Base-by-base conservation (phyloP, 495 filamentous ascomycete genomes). In the Astrothelium subdiscretum region DNA sequence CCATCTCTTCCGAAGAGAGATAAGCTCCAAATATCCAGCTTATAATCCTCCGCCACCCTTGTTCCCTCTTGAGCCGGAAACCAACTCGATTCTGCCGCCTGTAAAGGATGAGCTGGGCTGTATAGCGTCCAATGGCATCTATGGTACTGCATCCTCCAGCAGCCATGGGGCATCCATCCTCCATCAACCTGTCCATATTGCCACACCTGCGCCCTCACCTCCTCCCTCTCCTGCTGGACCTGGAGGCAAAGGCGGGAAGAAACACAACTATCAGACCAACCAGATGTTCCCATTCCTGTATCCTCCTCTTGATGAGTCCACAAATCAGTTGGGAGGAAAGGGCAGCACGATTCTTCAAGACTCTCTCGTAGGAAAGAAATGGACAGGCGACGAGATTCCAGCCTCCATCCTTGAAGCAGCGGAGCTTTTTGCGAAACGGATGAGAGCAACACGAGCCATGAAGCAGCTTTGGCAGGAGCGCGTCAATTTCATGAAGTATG, bases 181-280 rank as follows among this genome's bases (percentile, higher is more conserved):
- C 6, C 86, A 97, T 69, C 91, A 97, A 68, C 89, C 94, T 5
- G 94, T 98, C 27, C 94, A 98, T 72, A 98, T 98, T 63, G 95
- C 94, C 51, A 98, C 94, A 3, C 94, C 94, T 0, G 92, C 91
- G 0, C 94, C 95, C n/a, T 97, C 95, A 4, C 94, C 94, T 27
- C 94, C 94, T 1, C 94, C 94, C 12, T 95, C 91, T 5, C 95
- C 94, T 2, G 88, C 86, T 2, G 86, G 84, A 0, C 85, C 88
- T 3, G 91, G 91, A 40, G 91, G 91, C 3, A 98, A 98, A 72
- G 89, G 87, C 51, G 91, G 87, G 18, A 98, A 98, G 77, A 98
- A 98, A 69, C 95, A 97, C 65, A 98, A 97, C 63, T 98, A 97
- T 71, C 94, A 98, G 72, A 98, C 94, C 0, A 98, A 98, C 70